phyloP scores from a whole-genome alignment of 2,329 filamentous ascomycete genomes.

The Claviceps citrina region DNA sequence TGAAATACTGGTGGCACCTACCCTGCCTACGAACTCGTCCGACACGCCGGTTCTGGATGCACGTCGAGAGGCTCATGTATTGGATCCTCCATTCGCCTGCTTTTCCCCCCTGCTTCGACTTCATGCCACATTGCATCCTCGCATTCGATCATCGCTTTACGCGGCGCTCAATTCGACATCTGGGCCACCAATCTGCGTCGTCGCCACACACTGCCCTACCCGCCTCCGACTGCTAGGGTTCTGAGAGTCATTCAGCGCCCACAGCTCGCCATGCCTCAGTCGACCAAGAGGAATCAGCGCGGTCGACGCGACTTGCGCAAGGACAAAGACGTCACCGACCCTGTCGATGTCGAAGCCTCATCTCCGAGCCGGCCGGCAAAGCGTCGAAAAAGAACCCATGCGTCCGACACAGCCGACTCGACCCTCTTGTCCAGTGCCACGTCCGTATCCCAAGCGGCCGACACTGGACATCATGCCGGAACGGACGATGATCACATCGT shows the following conservation, averaged over 20 bases:
- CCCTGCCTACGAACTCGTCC: too few species aligned
- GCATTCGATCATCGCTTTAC: too few species aligned
- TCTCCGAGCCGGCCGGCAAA: constrained; percentile 48
- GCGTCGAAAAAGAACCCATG: constrained; percentile 41
- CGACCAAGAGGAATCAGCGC: constrained; percentile 23
- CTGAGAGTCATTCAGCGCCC: neutral
- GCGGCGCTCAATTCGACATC: too few species aligned
- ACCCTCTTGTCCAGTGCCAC: constrained; percentile 8
- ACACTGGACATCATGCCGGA: constrained; percentile 22
- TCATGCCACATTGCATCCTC: too few species aligned
- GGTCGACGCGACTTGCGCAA: constrained; percentile 25
- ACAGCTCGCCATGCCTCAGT: constrained; percentile 19
- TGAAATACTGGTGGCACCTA: too few species aligned
- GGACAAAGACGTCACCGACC: constrained; percentile 18
- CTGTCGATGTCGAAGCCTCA: constrained; percentile 31
- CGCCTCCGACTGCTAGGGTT: too few species aligned
- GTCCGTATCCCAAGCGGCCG: constrained; percentile 19
- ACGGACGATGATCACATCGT: constrained; percentile 42
- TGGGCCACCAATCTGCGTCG: too few species aligned
- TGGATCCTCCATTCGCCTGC: too few species aligned
- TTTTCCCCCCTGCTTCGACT: too few species aligned
- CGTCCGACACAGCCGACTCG: constrained; percentile 7
- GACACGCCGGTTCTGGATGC: too few species aligned
- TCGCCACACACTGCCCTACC: too few species aligned
- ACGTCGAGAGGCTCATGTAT: too few species aligned